Evolutionary conservation across 2,329 filamentous ascomycete genomes (phyloP).

Genomic region (Furcasterigmium furcatum): DNA sequence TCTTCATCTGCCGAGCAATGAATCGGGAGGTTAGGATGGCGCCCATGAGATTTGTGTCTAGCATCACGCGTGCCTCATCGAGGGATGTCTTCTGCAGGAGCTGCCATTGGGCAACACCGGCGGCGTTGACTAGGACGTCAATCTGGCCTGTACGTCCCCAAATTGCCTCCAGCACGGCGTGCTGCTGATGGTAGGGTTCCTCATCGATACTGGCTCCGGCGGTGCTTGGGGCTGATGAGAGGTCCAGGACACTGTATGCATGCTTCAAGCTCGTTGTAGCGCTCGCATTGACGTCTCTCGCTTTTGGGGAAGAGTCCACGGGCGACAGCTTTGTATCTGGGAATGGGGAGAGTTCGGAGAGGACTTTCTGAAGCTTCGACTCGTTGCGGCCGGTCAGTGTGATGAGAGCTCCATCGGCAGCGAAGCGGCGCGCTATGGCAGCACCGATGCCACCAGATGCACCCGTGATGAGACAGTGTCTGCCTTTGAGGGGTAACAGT

Average conservation of each 20-base stretch:
- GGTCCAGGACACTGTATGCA: conserved; percentile 12
- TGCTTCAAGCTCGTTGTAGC: no score
- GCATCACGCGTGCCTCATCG: conserved; percentile 49
- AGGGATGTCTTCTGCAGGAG: conserved; percentile 56
- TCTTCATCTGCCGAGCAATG: conserved; percentile 45
- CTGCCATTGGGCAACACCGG: conserved; percentile 66
- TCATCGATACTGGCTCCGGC: neutral
- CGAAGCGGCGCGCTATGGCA: conserved; percentile 65
- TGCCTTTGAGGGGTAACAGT: conserved; percentile 29
- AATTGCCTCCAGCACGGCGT: conserved; percentile 10
- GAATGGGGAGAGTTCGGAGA: conserved; percentile 22
- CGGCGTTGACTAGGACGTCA: conserved; percentile 74
- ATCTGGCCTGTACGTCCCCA: conserved; percentile 18
- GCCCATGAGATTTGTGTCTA: conserved; percentile 68
- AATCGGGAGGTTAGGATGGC: conserved; percentile 61
- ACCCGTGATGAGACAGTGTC: conserved; percentile 62
- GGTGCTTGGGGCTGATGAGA: conserved; percentile 1
- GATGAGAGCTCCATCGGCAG: conserved; percentile 55
- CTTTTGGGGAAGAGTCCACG: conserved; percentile 11
- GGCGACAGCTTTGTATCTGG: conserved; percentile 9
- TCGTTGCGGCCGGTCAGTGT: conserved; percentile 59
- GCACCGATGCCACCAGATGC: conserved; percentile 69
- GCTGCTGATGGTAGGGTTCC: conserved; percentile 4
- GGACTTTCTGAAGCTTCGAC: conserved; percentile 37
- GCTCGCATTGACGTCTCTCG: no score